Evolutionary conservation across 163 green algal species (phyloP).

Genomic region (Chlamydomonas reinhardtii): DNA sequence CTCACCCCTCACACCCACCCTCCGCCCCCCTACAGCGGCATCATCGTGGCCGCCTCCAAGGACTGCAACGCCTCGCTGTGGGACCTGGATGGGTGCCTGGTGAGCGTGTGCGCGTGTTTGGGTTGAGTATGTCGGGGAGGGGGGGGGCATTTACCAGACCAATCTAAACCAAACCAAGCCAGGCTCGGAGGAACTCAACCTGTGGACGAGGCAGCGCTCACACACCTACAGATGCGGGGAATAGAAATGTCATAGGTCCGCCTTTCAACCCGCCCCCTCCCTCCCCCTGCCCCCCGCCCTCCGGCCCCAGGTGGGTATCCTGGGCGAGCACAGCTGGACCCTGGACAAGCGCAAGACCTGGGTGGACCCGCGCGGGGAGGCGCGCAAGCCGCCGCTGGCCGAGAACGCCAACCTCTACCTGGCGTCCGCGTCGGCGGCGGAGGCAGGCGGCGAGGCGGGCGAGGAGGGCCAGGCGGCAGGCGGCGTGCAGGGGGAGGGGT

Average conservation of each 20-base stretch:
- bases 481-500: too few species aligned
- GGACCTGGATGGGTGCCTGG: slow-evolving; percentile 66
- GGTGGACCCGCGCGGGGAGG: slow-evolving; percentile 63
- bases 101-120: not conserved
- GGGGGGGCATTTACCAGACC: too few species aligned
- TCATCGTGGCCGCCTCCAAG: slow-evolving; percentile 67
- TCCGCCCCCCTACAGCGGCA: not conserved
- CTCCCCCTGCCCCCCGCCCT: not conserved
- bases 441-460: not conserved
- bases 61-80: slow-evolving; percentile 78
- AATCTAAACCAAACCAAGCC: too few species aligned
- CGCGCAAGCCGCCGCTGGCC: slow-evolving; percentile 48
- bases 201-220: too few species aligned
- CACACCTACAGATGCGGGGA: too few species aligned
- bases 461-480: not conserved
- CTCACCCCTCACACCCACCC: not conserved
- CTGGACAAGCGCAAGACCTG: slow-evolving; percentile 67
- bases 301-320: slow-evolving; percentile 56
- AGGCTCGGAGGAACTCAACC: too few species aligned
- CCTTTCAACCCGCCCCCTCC: too few species aligned
- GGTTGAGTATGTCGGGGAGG: too few species aligned
- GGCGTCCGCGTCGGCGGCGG: not conserved
- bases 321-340: slow-evolving; percentile 74
- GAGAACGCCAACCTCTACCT: slow-evolving; percentile 61
- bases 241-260: too few species aligned